Percentiles rank a stretch among this genome's conserved stretches.
phyloP scores from a whole-genome alignment of 352 stramenopile genomes.

The Phytophthora sansomeana region DNA sequence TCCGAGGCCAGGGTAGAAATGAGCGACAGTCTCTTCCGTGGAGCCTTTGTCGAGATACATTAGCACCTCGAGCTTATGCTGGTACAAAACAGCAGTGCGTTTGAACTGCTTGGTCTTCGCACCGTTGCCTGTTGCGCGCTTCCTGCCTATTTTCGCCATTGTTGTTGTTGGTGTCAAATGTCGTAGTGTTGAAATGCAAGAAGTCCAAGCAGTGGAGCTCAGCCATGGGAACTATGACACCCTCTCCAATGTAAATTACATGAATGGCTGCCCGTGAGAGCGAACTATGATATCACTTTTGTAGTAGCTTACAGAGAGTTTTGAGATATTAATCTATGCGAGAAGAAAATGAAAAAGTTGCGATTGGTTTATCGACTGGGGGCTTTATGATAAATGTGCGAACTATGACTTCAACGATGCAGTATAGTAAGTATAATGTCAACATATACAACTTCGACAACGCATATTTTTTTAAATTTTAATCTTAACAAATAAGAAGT shows the following conservation, averaged over 20 bases:
- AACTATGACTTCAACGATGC: constrained; percentile 3
- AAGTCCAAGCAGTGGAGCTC: too few relatives aligned
- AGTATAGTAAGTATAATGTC: too few relatives aligned
- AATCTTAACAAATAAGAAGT: too few relatives aligned
- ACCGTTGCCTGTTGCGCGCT: background rate
- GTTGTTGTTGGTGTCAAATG: too few relatives aligned
- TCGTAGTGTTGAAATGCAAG: too few relatives aligned
- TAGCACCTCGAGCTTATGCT: constrained; percentile 7
- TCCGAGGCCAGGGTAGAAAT: too few relatives aligned
- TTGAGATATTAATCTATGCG: background rate
- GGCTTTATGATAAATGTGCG: constrained; percentile 2
- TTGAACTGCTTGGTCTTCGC: background rate
- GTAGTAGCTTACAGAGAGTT: background rate
- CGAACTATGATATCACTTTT: background rate
- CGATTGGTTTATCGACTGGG: background rate
- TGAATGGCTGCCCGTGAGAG: background rate
- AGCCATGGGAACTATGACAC: too few relatives aligned
- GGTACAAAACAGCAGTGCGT: constrained; percentile 11
- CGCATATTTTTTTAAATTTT: too few relatives aligned
- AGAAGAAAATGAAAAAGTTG: background rate
- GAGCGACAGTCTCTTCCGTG: constrained; percentile 1
- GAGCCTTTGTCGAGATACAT: background rate
- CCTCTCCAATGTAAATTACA: background rate
- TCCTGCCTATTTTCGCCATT: background rate
- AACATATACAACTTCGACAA: too few relatives aligned